A percentile compares a stretch with the other conserved stretches of the same genome.
Evolutionary conservation across 2,329 filamentous ascomycete genomes (phyloP).

Genomic region (Stachybotrys chlorohalonatus): DNA sequence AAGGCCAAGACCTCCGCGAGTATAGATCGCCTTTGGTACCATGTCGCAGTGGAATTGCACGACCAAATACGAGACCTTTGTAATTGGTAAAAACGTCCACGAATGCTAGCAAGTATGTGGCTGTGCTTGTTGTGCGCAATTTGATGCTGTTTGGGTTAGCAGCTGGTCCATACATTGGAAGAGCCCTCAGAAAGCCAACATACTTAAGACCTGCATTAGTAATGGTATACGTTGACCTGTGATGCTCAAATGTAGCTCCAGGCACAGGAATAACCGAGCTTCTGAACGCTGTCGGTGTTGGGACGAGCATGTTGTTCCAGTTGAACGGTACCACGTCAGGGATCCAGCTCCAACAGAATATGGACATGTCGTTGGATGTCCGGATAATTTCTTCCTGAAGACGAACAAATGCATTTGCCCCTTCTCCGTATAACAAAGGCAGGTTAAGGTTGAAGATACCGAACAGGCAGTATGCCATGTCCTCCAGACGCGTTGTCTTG

Average conservation of each 20-base stretch:
- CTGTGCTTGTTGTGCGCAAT: too few relatives aligned
- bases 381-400: slow-evolving; percentile 8
- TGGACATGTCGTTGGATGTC: neutral
- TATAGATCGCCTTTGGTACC: too few relatives aligned
- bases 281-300: neutral
- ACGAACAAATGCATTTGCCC: slow-evolving; percentile 5
- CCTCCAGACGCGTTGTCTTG: slow-evolving; percentile 3
- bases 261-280: neutral
- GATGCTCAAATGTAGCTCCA: neutral
- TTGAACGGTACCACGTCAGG: neutral
- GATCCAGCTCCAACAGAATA: neutral
- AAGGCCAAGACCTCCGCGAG: too few relatives aligned
- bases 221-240: neutral
- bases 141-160: too few relatives aligned
- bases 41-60: too few relatives aligned
- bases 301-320: neutral
- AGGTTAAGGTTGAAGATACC: slow-evolving; percentile 8
- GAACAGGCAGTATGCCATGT: slow-evolving; percentile 5
- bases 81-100: too few relatives aligned
- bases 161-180: too few relatives aligned
- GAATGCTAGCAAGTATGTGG: too few relatives aligned
- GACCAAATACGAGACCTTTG: too few relatives aligned
- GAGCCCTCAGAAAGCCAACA: neutral
- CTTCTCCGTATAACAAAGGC: slow-evolving; percentile 9
- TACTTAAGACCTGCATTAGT: neutral